Percentiles rank a stretch among this genome's conserved stretches.
These are phyloP conservation scores for Kwoniella sp. DNA, from an alignment of 768 basidiomycete genomes.

Conservation along the genomic window DNA sequence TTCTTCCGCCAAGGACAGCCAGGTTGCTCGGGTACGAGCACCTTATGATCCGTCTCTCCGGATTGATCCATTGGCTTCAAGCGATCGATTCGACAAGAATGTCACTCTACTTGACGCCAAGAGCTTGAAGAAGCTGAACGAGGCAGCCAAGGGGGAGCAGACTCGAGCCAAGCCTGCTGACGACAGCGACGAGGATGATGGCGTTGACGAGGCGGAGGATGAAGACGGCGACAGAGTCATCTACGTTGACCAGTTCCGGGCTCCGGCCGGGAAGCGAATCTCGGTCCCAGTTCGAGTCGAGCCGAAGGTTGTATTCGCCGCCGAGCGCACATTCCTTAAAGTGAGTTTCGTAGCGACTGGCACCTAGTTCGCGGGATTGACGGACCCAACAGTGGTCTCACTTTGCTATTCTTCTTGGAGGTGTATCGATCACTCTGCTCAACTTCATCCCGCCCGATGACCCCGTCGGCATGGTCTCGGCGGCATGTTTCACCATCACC, in stretches of 20 bases:
- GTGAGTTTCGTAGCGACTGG: slow-evolving; percentile 59
- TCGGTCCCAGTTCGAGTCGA: slow-evolving; percentile 93
- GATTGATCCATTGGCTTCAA: slow-evolving; percentile 81
- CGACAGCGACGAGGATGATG: slow-evolving; percentile 40
- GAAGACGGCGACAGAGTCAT: slow-evolving; percentile 52
- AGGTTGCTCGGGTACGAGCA: neutral
- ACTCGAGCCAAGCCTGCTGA: slow-evolving; percentile 9
- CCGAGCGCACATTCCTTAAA: slow-evolving; percentile 81
- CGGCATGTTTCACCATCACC: slow-evolving; percentile 81
- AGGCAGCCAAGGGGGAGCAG: slow-evolving; percentile 24
- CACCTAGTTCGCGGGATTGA: neutral
- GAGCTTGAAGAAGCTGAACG: slow-evolving; percentile 53
- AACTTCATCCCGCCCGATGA: slow-evolving; percentile 50
- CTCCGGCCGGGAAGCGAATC: slow-evolving; percentile 81
- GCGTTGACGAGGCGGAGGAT: slow-evolving; percentile 51
- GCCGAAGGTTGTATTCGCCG: slow-evolving; percentile 90
- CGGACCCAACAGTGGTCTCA: slow-evolving; percentile 52
- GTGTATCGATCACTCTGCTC: slow-evolving; percentile 58
- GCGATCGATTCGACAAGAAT: slow-evolving; percentile 76
- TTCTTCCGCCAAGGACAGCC: slow-evolving; percentile 6
- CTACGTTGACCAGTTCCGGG: slow-evolving; percentile 62
- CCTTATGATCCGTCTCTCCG: slow-evolving; percentile 37
- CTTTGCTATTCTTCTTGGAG: slow-evolving; percentile 57
- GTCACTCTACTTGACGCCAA: slow-evolving; percentile 59
- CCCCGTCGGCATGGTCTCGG: slow-evolving; percentile 71